These are phyloP conservation scores for Candolleomyces aberdarensis DNA, from an alignment of 768 basidiomycete genomes.

Conservation along the genomic window DNA sequence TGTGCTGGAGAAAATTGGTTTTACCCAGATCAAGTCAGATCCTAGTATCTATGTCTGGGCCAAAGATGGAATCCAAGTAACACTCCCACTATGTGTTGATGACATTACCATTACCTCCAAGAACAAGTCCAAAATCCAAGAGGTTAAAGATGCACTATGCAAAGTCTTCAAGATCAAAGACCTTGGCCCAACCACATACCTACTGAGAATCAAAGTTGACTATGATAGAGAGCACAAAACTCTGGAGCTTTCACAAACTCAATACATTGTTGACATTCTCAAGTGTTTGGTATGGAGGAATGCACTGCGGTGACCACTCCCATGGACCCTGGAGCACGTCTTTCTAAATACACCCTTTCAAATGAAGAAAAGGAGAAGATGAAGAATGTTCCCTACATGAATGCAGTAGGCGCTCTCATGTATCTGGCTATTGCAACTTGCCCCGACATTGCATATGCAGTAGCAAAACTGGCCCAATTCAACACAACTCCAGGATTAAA, in stretches of 20 bases:
- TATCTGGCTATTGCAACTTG: conserved; percentile 14
- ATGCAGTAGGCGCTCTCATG: conserved; percentile 29
- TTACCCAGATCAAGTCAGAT: too few species aligned
- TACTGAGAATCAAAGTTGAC: not conserved
- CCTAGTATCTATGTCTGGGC: too few species aligned
- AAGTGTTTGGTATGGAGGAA: not conserved
- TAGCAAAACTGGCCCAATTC: conserved; percentile 24
- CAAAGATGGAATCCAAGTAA: too few species aligned
- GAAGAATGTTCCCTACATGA: conserved; percentile 20
- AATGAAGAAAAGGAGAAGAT: conserved; percentile 9
- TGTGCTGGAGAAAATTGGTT: not conserved
- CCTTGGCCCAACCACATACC: not conserved
- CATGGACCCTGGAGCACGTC: too few species aligned
- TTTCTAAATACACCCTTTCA: too few species aligned
- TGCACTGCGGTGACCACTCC: not conserved
- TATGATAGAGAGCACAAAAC: not conserved
- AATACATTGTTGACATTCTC: not conserved
- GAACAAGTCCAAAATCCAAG: not conserved
- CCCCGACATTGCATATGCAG: conserved; percentile 38
- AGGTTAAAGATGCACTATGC: not conserved
- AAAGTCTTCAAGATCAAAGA: conserved; percentile 2
- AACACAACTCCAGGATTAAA: conserved; percentile 19
- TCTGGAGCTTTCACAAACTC: not conserved
- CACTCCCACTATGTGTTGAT: too few species aligned
- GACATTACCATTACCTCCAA: too few species aligned